Evolutionary conservation across 352 stramenopile species (phyloP).

Genomic region (Phytophthora fragariaefolia): DNA sequence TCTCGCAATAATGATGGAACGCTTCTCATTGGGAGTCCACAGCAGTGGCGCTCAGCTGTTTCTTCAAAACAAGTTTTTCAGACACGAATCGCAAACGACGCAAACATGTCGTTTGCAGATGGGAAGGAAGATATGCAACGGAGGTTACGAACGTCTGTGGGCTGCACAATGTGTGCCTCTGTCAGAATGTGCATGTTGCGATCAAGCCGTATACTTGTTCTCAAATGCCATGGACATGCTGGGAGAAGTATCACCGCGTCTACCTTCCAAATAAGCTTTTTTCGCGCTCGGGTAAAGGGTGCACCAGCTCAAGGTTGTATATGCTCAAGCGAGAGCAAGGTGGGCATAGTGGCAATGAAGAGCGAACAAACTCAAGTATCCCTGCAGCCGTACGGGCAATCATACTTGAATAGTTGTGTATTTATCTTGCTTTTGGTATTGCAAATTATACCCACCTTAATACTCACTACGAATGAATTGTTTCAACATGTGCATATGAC

Average conservation of each 20-base stretch:
- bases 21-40: no score
- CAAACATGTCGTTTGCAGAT: slow-evolving; percentile 12
- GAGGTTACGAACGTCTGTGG: slow-evolving; percentile 5
- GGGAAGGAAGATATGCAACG: not conserved
- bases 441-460: not conserved
- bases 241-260: not conserved
- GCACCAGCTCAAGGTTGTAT: slow-evolving; percentile 9
- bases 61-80: slow-evolving; percentile 2
- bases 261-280: not conserved
- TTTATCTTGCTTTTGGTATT: no score
- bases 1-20: no score
- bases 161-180: slow-evolving; percentile 26
- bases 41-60: slow-evolving; percentile 4
- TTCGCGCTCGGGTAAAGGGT: not conserved
- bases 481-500: not conserved
- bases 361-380: not conserved
- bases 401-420: not conserved
- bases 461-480: not conserved
- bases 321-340: slow-evolving; percentile 3
- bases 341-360: not conserved
- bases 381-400: not conserved
- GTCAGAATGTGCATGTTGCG: slow-evolving; percentile 12
- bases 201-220: slow-evolving; percentile 11
- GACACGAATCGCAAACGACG: slow-evolving; percentile 9
- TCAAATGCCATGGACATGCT: slow-evolving; percentile 10